These are phyloP conservation scores for Ailanthus altissimus DNA, from an alignment of 345 rosid species.

Conservation along the genomic window DNA sequence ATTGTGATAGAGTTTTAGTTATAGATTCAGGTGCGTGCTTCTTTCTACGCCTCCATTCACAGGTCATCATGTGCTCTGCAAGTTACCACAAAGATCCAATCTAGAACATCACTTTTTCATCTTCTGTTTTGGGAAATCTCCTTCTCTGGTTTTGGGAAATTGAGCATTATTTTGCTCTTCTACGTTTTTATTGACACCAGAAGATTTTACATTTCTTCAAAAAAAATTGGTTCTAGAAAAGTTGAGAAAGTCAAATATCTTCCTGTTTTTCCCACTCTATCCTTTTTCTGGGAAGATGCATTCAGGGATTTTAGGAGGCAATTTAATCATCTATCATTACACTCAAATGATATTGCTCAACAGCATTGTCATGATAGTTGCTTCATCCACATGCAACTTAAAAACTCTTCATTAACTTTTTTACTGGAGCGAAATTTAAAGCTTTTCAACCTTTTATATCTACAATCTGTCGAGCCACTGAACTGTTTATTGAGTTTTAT, in stretches of 20 bases:
- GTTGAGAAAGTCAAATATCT: too few species aligned
- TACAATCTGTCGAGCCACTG: too few species aligned
- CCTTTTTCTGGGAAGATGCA: too few species aligned
- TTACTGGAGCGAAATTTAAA: background rate
- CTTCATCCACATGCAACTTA: background rate
- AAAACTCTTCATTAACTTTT: background rate
- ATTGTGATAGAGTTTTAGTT: slow-evolving; percentile 84
- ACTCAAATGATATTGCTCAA: too few species aligned
- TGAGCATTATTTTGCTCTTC: background rate
- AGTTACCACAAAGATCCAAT: background rate
- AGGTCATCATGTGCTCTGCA: background rate
- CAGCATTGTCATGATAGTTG: background rate
- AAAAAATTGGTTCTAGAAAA: too few species aligned
- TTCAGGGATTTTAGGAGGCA: too few species aligned
- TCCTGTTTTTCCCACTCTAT: too few species aligned
- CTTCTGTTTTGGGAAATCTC: background rate
- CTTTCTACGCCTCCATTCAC: background rate
- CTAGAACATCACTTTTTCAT: background rate
- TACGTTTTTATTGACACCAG: too few species aligned
- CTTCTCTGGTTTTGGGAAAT: background rate
- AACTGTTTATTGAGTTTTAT: too few species aligned
- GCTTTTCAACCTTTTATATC: too few species aligned
- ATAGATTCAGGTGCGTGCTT: slow-evolving; percentile 62
- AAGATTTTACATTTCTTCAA: too few species aligned
- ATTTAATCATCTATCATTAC: too few species aligned